phyloP scores from a whole-genome alignment of 1,139 yeast genomes.

The Magnusiomyces clavatus region DNA sequence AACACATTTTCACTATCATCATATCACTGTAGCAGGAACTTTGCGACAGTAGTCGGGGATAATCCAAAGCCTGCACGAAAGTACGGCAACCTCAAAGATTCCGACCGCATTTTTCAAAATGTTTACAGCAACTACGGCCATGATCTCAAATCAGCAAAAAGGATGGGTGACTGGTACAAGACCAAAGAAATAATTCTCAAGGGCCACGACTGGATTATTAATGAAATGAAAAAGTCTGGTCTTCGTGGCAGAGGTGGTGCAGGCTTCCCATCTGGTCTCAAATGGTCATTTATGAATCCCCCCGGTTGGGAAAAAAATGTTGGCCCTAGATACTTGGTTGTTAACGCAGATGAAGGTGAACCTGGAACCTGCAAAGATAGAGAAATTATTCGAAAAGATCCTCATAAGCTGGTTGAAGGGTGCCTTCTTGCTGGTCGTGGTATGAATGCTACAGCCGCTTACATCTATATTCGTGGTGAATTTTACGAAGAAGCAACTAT shows the following conservation, averaged over 20 bases:
- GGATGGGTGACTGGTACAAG: slow-evolving; percentile 87
- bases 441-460: slow-evolving; percentile 89
- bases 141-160: slow-evolving; percentile 64
- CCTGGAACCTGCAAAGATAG: slow-evolving; percentile 92
- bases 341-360: slow-evolving; percentile 90
- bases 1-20: slow-evolving; percentile 5
- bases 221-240: slow-evolving; percentile 77
- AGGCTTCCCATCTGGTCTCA: slow-evolving; percentile 83
- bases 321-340: slow-evolving; percentile 80
- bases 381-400: slow-evolving; percentile 82
- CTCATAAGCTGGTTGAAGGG: slow-evolving; percentile 83
- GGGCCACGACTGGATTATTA: slow-evolving; percentile 84
- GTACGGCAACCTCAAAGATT: slow-evolving; percentile 73
- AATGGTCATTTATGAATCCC: slow-evolving; percentile 92
- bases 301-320: slow-evolving; percentile 87
- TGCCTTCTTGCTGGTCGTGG: slow-evolving; percentile 82
- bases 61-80: slow-evolving; percentile 34
- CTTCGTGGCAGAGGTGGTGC: slow-evolving; percentile 92
- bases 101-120: slow-evolving; percentile 81
- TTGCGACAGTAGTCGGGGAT: slow-evolving; percentile 29
- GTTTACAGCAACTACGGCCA: slow-evolving; percentile 66
- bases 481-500: slow-evolving; percentile 69
- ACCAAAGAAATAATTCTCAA: slow-evolving; percentile 75
- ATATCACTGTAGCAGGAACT: slow-evolving; percentile 4
- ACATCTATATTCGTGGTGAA: slow-evolving; percentile 83